Conservation (phyloP, 2,329 filamentous ascomycete species). For the Myriosclerotinia curreyana region DNA sequence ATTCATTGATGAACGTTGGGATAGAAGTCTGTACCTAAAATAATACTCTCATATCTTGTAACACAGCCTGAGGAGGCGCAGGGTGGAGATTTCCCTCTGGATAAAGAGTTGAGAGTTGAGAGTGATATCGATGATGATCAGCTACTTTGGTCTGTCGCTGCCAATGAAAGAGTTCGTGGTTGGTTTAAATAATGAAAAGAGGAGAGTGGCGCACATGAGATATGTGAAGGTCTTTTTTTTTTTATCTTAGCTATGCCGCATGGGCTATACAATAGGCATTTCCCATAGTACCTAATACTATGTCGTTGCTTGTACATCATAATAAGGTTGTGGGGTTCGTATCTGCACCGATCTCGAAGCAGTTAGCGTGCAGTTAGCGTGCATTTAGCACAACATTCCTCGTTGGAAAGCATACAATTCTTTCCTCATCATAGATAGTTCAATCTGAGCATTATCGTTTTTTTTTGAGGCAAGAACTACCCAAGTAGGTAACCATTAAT, state of each 20-base stretch:
- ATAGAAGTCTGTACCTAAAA: too few relatives aligned
- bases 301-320: not conserved
- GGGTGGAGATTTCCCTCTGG: not conserved
- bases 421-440: not conserved
- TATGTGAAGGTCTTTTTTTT: slow-evolving; percentile 51
- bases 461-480: too few relatives aligned
- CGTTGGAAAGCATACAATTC: not conserved
- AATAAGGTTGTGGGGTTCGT: not conserved
- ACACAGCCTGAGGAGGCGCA: not conserved
- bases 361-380: slow-evolving; percentile 2
- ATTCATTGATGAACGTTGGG: not conserved
- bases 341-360: not conserved
- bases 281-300: not conserved
- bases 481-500: too few relatives aligned
- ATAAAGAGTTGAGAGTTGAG: too few relatives aligned
- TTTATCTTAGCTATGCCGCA: too few relatives aligned
- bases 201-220: slow-evolving; percentile 46
- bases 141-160: not conserved
- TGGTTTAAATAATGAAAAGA: slow-evolving; percentile 55
- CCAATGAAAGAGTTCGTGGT: slow-evolving; percentile 46
- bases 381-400: too few relatives aligned
- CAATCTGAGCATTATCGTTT: too few relatives aligned
- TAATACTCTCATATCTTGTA: too few relatives aligned
- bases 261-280: not conserved
- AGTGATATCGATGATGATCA: slow-evolving; percentile 23